These are phyloP conservation scores for Saprolegnia diclina DNA, from an alignment of 352 stramenopile genomes.

Conservation along the genomic window DNA sequence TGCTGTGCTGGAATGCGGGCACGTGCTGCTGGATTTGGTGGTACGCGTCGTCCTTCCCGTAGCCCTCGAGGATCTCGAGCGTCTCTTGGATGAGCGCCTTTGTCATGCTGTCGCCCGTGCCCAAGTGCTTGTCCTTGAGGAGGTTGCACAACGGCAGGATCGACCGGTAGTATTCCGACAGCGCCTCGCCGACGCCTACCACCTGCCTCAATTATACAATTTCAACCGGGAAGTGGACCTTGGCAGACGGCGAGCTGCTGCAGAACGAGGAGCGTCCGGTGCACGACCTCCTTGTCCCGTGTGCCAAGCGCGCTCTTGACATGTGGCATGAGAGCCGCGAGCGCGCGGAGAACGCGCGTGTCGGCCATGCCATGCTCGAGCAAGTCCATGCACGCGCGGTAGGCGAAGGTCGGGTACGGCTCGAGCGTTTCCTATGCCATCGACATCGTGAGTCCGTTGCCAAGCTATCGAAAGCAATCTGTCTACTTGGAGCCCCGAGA, in stretches of 20 bases:
- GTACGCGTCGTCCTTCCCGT: slow-evolving; percentile 59
- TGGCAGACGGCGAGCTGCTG: slow-evolving; percentile 70
- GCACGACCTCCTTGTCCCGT: slow-evolving; percentile 54
- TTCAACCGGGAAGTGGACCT: slow-evolving; percentile 4
- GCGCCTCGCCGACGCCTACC: slow-evolving; percentile 44
- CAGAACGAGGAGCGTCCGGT: slow-evolving; percentile 61
- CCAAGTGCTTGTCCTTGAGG: slow-evolving; percentile 67
- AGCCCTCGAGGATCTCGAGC: slow-evolving; percentile 69
- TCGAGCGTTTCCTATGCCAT: slow-evolving; percentile 48
- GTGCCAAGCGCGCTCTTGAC: slow-evolving; percentile 60
- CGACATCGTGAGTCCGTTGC: not conserved
- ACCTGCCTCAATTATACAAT: not conserved
- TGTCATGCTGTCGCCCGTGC: slow-evolving; percentile 55
- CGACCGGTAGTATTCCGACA: slow-evolving; percentile 63
- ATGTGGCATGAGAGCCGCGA: slow-evolving; percentile 53
- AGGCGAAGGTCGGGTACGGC: slow-evolving; percentile 65
- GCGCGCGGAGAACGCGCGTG: slow-evolving; percentile 42
- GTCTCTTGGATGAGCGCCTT: slow-evolving; percentile 52
- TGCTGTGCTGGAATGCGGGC: slow-evolving; percentile 46
- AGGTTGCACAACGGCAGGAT: slow-evolving; percentile 80
- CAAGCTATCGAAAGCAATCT: not conserved
- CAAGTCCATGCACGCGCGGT: slow-evolving; percentile 55
- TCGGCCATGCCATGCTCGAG: slow-evolving; percentile 48
- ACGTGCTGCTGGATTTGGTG: slow-evolving; percentile 74
- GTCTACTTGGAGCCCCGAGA: slow-evolving; percentile 46